Evolutionary conservation across 768 basidiomycete genomes (phyloP).

Genomic region (Boletus rubropictus): DNA sequence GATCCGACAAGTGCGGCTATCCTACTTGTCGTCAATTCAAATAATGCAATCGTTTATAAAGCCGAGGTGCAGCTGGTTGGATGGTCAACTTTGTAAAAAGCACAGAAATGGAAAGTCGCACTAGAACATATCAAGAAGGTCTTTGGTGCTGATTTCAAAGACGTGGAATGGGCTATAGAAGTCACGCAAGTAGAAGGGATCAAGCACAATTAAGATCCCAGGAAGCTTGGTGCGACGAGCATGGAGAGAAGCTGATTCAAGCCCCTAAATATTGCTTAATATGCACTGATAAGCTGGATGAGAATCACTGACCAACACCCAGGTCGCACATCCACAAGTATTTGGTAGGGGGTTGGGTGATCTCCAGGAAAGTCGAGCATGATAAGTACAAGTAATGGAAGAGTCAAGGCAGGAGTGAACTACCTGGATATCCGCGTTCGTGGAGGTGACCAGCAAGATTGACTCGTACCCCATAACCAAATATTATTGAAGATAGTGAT

Average conservation of each 20-base stretch:
- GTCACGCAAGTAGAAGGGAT: constrained; percentile 35
- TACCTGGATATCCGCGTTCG: constrained; percentile 14
- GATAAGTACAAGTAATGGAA: constrained; percentile 61
- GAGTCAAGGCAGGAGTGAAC: constrained; percentile 54
- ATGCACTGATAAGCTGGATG: not conserved
- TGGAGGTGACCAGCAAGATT: constrained; percentile 11
- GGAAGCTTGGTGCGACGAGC: constrained; percentile 19
- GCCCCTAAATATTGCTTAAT: constrained; percentile 36
- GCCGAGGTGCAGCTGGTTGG: constrained; percentile 28
- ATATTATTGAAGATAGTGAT: constrained; percentile 48
- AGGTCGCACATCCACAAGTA: constrained; percentile 52
- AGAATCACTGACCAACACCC: constrained; percentile 50
- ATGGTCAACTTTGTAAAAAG: constrained; percentile 4
- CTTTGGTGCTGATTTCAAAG: constrained; percentile 41
- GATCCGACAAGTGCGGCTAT: constrained; percentile 61
- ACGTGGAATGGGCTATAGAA: constrained; percentile 31
- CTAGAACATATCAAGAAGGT: constrained; percentile 36
- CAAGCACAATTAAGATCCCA: constrained; percentile 6
- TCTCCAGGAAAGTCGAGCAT: constrained; percentile 70
- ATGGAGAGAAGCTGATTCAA: constrained; percentile 54
- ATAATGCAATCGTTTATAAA: constrained; percentile 58
- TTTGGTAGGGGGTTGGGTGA: constrained; percentile 53
- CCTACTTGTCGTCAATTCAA: constrained; percentile 62
- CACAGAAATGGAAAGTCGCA: constrained; percentile 6
- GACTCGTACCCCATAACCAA: constrained; percentile 51